These are phyloP conservation scores for Phialocephala subalpina DNA, from an alignment of 2,329 filamentous ascomycete genomes.

Conservation along the genomic window DNA sequence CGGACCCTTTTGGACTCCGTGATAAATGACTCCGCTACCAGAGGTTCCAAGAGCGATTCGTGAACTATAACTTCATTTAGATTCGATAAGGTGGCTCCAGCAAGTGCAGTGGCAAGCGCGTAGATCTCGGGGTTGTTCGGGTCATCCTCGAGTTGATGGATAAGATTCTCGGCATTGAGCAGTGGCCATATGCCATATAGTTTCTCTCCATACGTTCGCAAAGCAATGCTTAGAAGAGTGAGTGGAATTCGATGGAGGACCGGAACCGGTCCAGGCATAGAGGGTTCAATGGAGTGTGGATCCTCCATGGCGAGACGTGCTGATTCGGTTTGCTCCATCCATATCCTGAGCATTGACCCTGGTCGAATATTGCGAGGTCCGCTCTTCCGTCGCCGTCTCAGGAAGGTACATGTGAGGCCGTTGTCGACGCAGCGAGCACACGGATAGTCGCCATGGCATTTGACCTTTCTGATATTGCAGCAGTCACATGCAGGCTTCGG, in stretches of 20 bases:
- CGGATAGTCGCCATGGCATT: slow-evolving; percentile 9
- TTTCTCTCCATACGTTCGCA: slow-evolving; percentile 4
- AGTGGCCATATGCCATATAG: slow-evolving; percentile 13
- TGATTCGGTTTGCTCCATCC: slow-evolving; percentile 8
- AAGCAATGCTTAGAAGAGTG: slow-evolving; percentile 1
- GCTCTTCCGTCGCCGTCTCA: slow-evolving; percentile 5
- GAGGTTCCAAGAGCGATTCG: slow-evolving; percentile 8
- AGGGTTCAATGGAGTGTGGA: not conserved
- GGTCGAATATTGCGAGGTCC: slow-evolving; percentile 4
- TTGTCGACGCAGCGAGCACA: slow-evolving; percentile 11
- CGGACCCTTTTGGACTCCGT: slow-evolving; percentile 6
- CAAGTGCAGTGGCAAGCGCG: slow-evolving; percentile 11
- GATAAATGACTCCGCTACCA: slow-evolving; percentile 10
- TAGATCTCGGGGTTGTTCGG: slow-evolving; percentile 7
- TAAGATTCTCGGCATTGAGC: slow-evolving; percentile 9
- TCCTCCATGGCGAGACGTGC: slow-evolving; percentile 6
- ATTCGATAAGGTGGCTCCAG: slow-evolving; percentile 12
- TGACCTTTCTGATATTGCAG: slow-evolving; percentile 14
- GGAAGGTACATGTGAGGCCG: slow-evolving; percentile 6
- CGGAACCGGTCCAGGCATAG: not conserved
- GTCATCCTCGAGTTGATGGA: slow-evolving; percentile 9
- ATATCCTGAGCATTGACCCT: slow-evolving; percentile 7
- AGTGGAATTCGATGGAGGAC: slow-evolving; percentile 6
- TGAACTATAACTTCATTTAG: slow-evolving; percentile 10
- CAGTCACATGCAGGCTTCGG: slow-evolving; percentile 10